Base-by-base conservation (phyloP, 352 stramenopile genomes). In the Phytophthora agathidicida region DNA sequence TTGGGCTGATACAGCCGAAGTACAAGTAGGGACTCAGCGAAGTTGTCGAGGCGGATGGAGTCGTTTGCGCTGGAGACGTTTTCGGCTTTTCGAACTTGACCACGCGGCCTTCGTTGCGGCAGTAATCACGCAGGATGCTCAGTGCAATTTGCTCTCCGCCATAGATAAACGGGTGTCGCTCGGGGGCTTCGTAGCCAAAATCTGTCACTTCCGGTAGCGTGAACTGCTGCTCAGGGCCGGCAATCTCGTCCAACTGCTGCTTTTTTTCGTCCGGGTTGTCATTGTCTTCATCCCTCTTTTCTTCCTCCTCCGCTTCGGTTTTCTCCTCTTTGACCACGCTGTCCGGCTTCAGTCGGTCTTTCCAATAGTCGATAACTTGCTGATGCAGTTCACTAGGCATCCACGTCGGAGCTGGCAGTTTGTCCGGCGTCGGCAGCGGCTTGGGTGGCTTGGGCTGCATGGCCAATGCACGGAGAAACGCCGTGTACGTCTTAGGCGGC, bases 41-140 rank as follows among this genome's bases (percentile, higher is more conserved):
- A n/a, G 97, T 99, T 10, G 97, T 99, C n/a, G 90, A 97, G 20
- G 93, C 81, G 31, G 83, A 88, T 20, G 95, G 80, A 7, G 71
- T 56, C 35, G 93, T 91, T 47, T 96, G 86, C 28, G 89, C 96
- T 2, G 94, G 96, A 3, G 79, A 91, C 2, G 96, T 99, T 65
- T 99, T 98, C 24, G 97, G 97, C 65, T 99, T 99, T 67, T 98
- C 94, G 70, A 99, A 99, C 24, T 82, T 92, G 22, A 91, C 82
- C 10, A 98, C 88, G 57, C 90, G 97, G 2, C 72, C 82, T 75
- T 88, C 71, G 49, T 92, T 86, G 57, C 77, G 82, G 58, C 83
- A 89, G 46, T 90, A 92, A 56, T 84, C 71, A 13, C 70, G 59
- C 30, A 94, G 36, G 43, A 91, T 90, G 7, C 68, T 77, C 20